Evolutionary conservation across 495 filamentous ascomycete species (phyloP), one percentile per base, ranked within the genome.

Genomic region (Penicillium angulare): DNA sequence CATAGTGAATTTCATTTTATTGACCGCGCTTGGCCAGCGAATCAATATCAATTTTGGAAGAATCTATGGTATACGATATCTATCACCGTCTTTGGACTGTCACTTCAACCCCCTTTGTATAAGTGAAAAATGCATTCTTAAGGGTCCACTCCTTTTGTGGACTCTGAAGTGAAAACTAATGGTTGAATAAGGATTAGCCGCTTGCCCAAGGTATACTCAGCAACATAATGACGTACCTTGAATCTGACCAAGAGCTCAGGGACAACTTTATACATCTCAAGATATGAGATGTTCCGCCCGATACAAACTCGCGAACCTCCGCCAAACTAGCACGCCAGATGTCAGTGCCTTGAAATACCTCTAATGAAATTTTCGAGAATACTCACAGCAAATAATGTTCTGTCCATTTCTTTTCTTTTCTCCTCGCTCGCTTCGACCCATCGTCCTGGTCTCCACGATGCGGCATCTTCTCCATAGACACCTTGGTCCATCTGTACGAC

Each of bases 381-480:
- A 34, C 55, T 26, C 17, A 54, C 55, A 9, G 55, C 47, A 46
- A 58, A 42, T 3, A 47, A 18, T 43, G 43, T 31, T 1, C 48
- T 36, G 16, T 53, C 45, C 57, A 60, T 60, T 1, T 43, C 7
- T 22, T 53, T 60, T 0, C 43, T 17, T 4, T 74, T 53, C 24
- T 74, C 71, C 15, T 51, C 47, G 27, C 31, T 24, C 5, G 46
- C 47, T 44, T 79, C 73, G 0, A 80, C 64, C 79, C 79, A 84
- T 20, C 79, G 53, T 49, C 78, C 77, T 0, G 81, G 80, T 4
- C 76, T 54, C 41, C 76, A 84, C 0, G 43, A 15, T 27, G 67
- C 67, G 7, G 71, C 73, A 47, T 84, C 80, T 5, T 64, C 58
- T 1, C 80, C 80, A 52, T 72, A 85, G 0, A 80, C 51, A 12